phyloP scores from a whole-genome alignment of 2,329 filamentous ascomycete genomes.

The Nothopassalora personata region DNA sequence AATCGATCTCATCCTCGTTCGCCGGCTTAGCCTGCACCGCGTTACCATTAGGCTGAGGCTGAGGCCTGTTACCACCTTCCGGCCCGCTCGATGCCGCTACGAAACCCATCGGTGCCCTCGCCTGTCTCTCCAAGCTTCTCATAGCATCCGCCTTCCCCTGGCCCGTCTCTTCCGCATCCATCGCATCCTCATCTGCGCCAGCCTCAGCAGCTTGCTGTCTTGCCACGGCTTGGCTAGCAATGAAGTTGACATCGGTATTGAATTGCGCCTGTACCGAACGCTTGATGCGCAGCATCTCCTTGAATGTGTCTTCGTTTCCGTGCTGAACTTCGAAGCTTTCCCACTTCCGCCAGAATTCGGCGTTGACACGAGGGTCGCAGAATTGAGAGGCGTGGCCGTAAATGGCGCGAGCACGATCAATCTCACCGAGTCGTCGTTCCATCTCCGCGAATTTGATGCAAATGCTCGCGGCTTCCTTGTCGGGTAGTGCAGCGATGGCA shows the following conservation, averaged over 20 bases:
- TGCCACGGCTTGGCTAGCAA: slow-evolving; percentile 89
- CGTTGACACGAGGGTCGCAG: slow-evolving; percentile 86
- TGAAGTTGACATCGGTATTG: slow-evolving; percentile 98
- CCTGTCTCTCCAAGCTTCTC: slow-evolving; percentile 80
- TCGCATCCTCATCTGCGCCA: slow-evolving; percentile 39
- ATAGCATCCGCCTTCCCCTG: slow-evolving; percentile 69
- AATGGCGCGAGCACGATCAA: slow-evolving; percentile 90
- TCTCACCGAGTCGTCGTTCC: slow-evolving; percentile 85
- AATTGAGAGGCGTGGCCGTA: slow-evolving; percentile 97
- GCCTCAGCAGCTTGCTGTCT: slow-evolving; percentile 54
- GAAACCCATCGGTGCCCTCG: slow-evolving; percentile 83
- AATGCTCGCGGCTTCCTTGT: slow-evolving; percentile 92
- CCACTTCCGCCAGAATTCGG: slow-evolving; percentile 93
- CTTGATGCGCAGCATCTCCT: slow-evolving; percentile 98
- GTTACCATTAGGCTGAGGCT: slow-evolving; percentile 9
- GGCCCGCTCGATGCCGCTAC: slow-evolving; percentile 69
- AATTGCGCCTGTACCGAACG: slow-evolving; percentile 95
- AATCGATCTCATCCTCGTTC: slow-evolving; percentile 32
- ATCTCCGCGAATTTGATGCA: slow-evolving; percentile 98
- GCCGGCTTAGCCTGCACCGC: slow-evolving; percentile 13
- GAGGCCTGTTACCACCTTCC: slow-evolving; percentile 29
- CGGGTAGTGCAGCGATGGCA: slow-evolving; percentile 87
- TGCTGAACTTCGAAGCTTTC: slow-evolving; percentile 96
- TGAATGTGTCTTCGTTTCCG: slow-evolving; percentile 98
- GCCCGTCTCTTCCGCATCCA: slow-evolving; percentile 39